Conservation (phyloP, 2,329 filamentous ascomycete species). For the Microcera coccophila region DNA sequence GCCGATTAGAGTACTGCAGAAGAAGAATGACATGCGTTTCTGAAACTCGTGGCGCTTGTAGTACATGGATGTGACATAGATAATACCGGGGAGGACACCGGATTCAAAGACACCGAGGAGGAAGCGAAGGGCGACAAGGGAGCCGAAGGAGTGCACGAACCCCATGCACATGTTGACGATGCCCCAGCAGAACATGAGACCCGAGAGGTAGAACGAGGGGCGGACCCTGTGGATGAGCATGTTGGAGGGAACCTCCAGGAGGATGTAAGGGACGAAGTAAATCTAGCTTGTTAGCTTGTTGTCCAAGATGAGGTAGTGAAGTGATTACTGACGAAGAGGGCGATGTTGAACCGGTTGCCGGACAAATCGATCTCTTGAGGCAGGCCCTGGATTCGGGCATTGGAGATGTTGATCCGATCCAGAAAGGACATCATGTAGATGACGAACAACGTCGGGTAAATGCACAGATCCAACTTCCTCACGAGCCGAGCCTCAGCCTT, state of each 20-base stretch:
- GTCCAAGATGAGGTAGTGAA: not conserved
- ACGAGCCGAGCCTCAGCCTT: slow-evolving; percentile 35
- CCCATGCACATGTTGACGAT: slow-evolving; percentile 38
- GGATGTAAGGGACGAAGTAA: slow-evolving; percentile 41
- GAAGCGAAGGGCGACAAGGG: slow-evolving; percentile 34
- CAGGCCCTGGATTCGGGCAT: slow-evolving; percentile 44
- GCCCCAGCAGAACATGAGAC: slow-evolving; percentile 40
- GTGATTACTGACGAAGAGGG: slow-evolving; percentile 33
- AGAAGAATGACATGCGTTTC: slow-evolving; percentile 42
- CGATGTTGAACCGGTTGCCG: slow-evolving; percentile 42
- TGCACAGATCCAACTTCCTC: slow-evolving; percentile 39
- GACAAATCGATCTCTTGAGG: slow-evolving; percentile 38
- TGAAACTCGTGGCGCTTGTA: slow-evolving; percentile 49
- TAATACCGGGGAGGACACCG: slow-evolving; percentile 34
- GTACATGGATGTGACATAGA: slow-evolving; percentile 47
- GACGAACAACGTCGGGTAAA: slow-evolving; percentile 40
- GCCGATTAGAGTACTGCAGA: slow-evolving; percentile 39
- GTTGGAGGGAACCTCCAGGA: slow-evolving; percentile 45
- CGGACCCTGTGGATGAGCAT: slow-evolving; percentile 42
- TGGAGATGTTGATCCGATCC: slow-evolving; percentile 45
- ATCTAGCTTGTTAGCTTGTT: slow-evolving; percentile 17
- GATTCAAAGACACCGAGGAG: slow-evolving; percentile 40
- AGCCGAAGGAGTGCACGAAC: slow-evolving; percentile 32
- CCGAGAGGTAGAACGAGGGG: slow-evolving; percentile 36
- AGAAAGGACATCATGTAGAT: slow-evolving; percentile 42